A percentile compares a stretch with the other conserved stretches of the same genome.
Conservation (phyloP, 2,329 filamentous ascomycete genomes). For the Nemania sp. region DNA sequence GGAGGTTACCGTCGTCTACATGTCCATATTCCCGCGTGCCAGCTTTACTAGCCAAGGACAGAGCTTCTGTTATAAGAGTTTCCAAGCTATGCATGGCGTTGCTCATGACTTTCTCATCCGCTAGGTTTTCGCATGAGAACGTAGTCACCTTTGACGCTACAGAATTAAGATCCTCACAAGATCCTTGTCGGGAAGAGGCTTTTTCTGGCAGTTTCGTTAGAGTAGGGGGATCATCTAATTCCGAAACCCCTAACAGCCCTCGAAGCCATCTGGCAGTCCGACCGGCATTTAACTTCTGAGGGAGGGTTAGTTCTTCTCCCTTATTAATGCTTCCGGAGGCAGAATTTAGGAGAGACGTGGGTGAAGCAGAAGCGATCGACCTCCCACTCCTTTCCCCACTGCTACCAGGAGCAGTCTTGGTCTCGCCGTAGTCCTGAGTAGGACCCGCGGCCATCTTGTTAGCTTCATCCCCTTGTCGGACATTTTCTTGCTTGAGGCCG, state of each 20-base stretch:
- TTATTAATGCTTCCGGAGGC: conserved; percentile 17
- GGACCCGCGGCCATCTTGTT: background rate
- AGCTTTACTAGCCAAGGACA: conserved; percentile 58
- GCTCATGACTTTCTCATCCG: conserved; percentile 44
- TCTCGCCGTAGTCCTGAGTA: conserved; percentile 4
- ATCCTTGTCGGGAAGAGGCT: conserved; percentile 40
- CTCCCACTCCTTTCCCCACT: conserved; percentile 7
- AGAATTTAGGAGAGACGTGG: conserved; percentile 16
- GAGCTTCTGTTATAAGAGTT: conserved; percentile 60
- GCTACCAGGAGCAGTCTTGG: background rate
- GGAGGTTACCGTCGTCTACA: conserved; percentile 42
- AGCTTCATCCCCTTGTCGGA: conserved; percentile 28
- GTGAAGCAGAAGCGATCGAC: conserved; percentile 34
- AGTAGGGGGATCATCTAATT: conserved; percentile 23
- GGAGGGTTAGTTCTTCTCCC: conserved; percentile 23
- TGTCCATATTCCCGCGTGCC: conserved; percentile 51
- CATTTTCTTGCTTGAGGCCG: conserved; percentile 39
- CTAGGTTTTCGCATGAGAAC: conserved; percentile 45
- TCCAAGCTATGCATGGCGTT: conserved; percentile 56
- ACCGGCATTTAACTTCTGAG: conserved; percentile 40
- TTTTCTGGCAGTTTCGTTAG: conserved; percentile 48
- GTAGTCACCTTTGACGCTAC: conserved; percentile 43
- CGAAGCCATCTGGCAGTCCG: conserved; percentile 48
- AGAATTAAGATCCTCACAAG: conserved; percentile 34
- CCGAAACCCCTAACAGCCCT: conserved; percentile 44